These are phyloP conservation scores for Urochloa ruziziensis DNA, from an alignment of 176 grass and related monocot species.

Conservation along the genomic window DNA sequence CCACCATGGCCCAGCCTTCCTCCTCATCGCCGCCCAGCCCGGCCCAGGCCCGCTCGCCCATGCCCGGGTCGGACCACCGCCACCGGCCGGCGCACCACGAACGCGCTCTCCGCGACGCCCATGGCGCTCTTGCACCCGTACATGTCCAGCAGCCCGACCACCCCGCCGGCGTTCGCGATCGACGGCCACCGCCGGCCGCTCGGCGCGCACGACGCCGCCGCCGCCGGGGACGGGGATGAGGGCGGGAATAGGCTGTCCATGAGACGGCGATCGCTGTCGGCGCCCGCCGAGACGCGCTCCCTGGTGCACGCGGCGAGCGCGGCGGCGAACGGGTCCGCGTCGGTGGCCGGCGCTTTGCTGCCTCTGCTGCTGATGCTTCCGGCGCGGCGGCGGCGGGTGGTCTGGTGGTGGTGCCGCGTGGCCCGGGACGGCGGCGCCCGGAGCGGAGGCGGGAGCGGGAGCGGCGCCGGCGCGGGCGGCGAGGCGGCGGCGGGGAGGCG, in stretches of 20 bases:
- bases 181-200: conserved; percentile 16
- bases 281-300: conserved; percentile 2
- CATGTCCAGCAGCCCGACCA: conserved; percentile 51
- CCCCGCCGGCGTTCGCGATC: background rate
- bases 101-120: conserved; percentile 49
- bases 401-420: conserved; percentile 1
- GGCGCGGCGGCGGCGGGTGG: conserved; percentile 11
- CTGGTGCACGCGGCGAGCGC: conserved; percentile 54
- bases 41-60: conserved; percentile 3
- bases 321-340: conserved; percentile 41
- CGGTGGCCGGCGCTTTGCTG: background rate
- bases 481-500: background rate
- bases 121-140: conserved; percentile 69
- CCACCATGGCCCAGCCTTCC: background rate
- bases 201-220: background rate
- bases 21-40: conserved; percentile 33
- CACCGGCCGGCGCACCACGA: conserved; percentile 58
- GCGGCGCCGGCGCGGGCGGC: conserved; percentile 30
- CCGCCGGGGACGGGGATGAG: background rate
- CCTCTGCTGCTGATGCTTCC: too few species aligned
- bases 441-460: conserved; percentile 29
- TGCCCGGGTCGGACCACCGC: background rate
- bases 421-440: background rate
- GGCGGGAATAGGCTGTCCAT: conserved; percentile 38
- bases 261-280: background rate